A percentile compares a stretch with the other conserved stretches of the same genome.
These are phyloP conservation scores for Fomitopsis palustris DNA, from an alignment of 1,284 basidiomycete genomes.

Conservation along the genomic window DNA sequence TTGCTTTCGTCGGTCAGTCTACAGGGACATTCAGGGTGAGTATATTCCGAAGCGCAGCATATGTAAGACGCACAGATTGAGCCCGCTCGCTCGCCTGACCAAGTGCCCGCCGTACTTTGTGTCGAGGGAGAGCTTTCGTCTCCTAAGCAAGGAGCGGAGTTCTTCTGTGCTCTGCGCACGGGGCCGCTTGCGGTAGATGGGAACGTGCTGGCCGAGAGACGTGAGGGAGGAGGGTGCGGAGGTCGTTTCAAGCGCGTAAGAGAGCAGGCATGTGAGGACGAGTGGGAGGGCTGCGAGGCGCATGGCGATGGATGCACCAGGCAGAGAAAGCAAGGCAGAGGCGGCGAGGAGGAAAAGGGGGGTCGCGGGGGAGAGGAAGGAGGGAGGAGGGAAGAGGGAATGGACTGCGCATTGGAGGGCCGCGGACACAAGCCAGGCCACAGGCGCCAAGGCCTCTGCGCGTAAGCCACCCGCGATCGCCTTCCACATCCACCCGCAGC, in stretches of 20 bases:
- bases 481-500: neutral
- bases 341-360: neutral
- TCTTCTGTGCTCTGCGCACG: slow-evolving; percentile 14
- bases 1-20: slow-evolving; percentile 28
- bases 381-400: neutral
- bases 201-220: slow-evolving; percentile 16
- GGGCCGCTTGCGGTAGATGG: slow-evolving; percentile 15
- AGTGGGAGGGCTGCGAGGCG: slow-evolving; percentile 20
- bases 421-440: neutral
- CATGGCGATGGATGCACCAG: slow-evolving; percentile 7
- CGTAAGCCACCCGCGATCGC: too few species aligned
- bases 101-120: slow-evolving; percentile 24
- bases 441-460: neutral
- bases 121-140: slow-evolving; percentile 22
- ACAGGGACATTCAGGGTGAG: neutral
- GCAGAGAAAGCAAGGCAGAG: neutral
- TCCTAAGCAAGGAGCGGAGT: slow-evolving; percentile 17
- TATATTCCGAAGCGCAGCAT: neutral
- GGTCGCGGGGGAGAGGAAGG: neutral
- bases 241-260: slow-evolving; percentile 17
- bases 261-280: slow-evolving; percentile 19
- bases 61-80: slow-evolving; percentile 25
- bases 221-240: slow-evolving; percentile 18
- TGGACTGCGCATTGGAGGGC: neutral
- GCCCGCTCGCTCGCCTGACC: slow-evolving; percentile 24